These are phyloP conservation scores for Wickerhamiella hasegawae DNA, from an alignment of 805 yeast genomes.

Conservation along the genomic window DNA sequence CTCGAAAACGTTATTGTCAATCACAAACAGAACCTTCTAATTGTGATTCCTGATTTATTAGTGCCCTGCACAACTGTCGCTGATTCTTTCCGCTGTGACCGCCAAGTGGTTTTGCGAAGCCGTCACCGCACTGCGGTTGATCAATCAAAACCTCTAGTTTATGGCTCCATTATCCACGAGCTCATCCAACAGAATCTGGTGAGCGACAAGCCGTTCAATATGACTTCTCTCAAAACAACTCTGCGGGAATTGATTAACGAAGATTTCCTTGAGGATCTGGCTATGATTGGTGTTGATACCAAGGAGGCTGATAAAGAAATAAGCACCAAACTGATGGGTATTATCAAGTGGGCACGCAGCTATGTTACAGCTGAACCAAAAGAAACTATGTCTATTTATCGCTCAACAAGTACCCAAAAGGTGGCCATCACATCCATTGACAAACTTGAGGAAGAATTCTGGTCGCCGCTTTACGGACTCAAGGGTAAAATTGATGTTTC, in stretches of 20 bases:
- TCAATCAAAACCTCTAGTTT: conserved; percentile 44
- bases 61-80: conserved; percentile 73
- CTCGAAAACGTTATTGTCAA: conserved; percentile 28
- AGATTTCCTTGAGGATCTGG: conserved; percentile 24
- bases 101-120: conserved; percentile 49
- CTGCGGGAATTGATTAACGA: conserved; percentile 18
- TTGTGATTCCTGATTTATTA: conserved; percentile 72
- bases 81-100: conserved; percentile 53
- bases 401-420: conserved; percentile 22
- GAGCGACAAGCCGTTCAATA: conserved; percentile 22
- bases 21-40: conserved; percentile 40
- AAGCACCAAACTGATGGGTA: conserved; percentile 31
- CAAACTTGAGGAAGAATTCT: conserved; percentile 78
- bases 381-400: conserved; percentile 5
- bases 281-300: conserved; percentile 38
- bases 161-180: conserved; percentile 75
- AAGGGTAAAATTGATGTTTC: conserved; percentile 75
- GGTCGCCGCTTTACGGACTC: conserved; percentile 84
- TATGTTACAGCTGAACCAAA: neutral
- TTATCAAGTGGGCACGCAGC: conserved; percentile 19
- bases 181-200: conserved; percentile 47
- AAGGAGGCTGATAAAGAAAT: conserved; percentile 36
- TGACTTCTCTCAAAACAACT: conserved; percentile 24
- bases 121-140: conserved; percentile 45
- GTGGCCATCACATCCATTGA: conserved; percentile 47